A percentile compares a stretch with the other conserved stretches of the same genome.
Conservation (phyloP, 2,329 filamentous ascomycete species). For the Colletotrichum echinochloae region DNA sequence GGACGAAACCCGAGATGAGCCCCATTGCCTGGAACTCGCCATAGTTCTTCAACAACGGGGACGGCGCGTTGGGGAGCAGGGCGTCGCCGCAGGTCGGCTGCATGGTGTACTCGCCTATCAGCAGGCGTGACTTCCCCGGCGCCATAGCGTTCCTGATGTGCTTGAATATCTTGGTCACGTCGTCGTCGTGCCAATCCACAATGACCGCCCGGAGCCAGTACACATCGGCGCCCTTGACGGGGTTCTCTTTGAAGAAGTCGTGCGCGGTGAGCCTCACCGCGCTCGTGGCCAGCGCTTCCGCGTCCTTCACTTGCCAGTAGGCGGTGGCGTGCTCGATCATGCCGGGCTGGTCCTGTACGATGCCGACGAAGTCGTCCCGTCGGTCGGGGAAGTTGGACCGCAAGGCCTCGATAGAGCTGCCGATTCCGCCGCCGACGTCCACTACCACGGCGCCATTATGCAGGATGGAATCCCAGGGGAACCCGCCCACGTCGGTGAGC, state of each 20-base stretch:
- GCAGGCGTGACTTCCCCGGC: slow-evolving; percentile 26
- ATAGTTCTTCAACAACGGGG: slow-evolving; percentile 29
- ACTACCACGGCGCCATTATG: slow-evolving; percentile 26
- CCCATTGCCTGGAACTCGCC: slow-evolving; percentile 27
- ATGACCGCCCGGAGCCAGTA: slow-evolving; percentile 37
- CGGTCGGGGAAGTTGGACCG: slow-evolving; percentile 18
- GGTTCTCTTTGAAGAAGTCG: slow-evolving; percentile 70
- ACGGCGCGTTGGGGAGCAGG: slow-evolving; percentile 22
- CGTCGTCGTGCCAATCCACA: slow-evolving; percentile 34
- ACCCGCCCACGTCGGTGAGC: slow-evolving; percentile 32
- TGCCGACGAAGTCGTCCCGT: slow-evolving; percentile 19
- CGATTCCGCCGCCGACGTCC: slow-evolving; percentile 33
- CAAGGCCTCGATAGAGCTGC: slow-evolving; percentile 30
- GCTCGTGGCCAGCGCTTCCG: slow-evolving; percentile 18
- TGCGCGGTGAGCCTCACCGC: slow-evolving; percentile 59
- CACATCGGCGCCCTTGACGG: slow-evolving; percentile 62
- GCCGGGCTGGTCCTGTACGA: slow-evolving; percentile 34
- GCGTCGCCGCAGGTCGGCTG: slow-evolving; percentile 34
- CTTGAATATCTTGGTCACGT: slow-evolving; percentile 29
- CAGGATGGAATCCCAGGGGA: slow-evolving; percentile 23
- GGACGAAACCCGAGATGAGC: slow-evolving; percentile 8
- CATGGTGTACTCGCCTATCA: slow-evolving; percentile 35
- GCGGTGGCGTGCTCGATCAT: slow-evolving; percentile 31
- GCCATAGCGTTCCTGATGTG: slow-evolving; percentile 30
- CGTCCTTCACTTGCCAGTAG: slow-evolving; percentile 30